Conservation (phyloP, 805 yeast genomes). For the Metschnikowia dekortorum region DNA sequence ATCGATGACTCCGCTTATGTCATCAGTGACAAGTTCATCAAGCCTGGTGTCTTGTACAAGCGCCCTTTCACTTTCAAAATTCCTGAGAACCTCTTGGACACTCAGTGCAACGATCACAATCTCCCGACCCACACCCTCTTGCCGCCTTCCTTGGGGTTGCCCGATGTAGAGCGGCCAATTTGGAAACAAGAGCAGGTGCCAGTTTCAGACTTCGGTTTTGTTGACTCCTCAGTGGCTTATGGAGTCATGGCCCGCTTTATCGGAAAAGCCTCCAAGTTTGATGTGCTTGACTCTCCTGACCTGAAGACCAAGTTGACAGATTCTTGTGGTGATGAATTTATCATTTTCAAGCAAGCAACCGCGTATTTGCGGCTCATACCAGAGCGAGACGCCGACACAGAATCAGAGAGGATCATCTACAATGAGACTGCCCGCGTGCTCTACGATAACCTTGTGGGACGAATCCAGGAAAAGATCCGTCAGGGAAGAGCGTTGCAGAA, state of each 20-base stretch:
- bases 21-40: constrained; percentile 17
- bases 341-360: constrained; percentile 31
- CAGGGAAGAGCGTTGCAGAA: constrained; percentile 21
- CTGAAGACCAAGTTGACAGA: constrained; percentile 34
- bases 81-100: constrained; percentile 34
- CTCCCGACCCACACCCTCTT: constrained; percentile 28
- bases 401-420: constrained; percentile 13
- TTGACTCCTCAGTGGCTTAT: constrained; percentile 33
- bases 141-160: constrained; percentile 34
- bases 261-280: constrained; percentile 36
- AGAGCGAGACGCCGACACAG: constrained; percentile 13
- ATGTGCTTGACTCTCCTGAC: constrained; percentile 23
- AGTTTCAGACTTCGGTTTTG: constrained; percentile 26
- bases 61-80: constrained; percentile 40
- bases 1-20: constrained; percentile 22
- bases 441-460: constrained; percentile 20
- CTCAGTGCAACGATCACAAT: constrained; percentile 32
- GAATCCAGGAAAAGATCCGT: constrained; percentile 11
- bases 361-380: constrained; percentile 26
- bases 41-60: constrained; percentile 26
- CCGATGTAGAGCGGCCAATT: constrained; percentile 14
- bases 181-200: not conserved
- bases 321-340: constrained; percentile 35
- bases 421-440: constrained; percentile 11
- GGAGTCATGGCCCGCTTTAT: constrained; percentile 38